Conservation (phyloP, 495 filamentous ascomycete genomes). For the Penicillium longicatenatum region DNA sequence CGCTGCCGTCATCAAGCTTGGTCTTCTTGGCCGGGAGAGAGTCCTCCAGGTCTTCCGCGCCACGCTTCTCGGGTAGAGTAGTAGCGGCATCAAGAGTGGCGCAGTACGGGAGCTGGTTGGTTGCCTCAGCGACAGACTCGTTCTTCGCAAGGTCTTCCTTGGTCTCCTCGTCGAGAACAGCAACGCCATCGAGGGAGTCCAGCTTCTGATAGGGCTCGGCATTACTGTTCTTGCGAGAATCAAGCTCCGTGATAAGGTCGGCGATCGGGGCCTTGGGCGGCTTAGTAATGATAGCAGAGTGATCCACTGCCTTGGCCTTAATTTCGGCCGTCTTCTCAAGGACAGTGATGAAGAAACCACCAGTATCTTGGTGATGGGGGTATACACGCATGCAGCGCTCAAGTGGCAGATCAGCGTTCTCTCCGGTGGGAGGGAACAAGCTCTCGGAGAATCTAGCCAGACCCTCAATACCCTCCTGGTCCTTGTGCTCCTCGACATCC, state of each 20-base stretch:
- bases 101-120: constrained; percentile 43
- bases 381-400: constrained; percentile 93
- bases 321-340: constrained; percentile 91
- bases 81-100: constrained; percentile 31
- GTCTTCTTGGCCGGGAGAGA: constrained; percentile 48
- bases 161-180: constrained; percentile 36
- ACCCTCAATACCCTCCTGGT: constrained; percentile 56
- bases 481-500: constrained; percentile 68
- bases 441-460: constrained; percentile 66
- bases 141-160: constrained; percentile 44
- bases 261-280: constrained; percentile 52
- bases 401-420: constrained; percentile 65
- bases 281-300: constrained; percentile 56
- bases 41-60: constrained; percentile 43
- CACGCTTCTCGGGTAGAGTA: constrained; percentile 38
- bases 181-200: constrained; percentile 51
- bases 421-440: constrained; percentile 78
- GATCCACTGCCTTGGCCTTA: constrained; percentile 75
- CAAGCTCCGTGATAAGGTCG: constrained; percentile 56
- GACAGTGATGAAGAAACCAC: constrained; percentile 95
- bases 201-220: constrained; percentile 48
- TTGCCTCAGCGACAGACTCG: constrained; percentile 44
- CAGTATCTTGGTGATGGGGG: constrained; percentile 92
- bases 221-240: constrained; percentile 46
- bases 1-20: constrained; percentile 48